Conservation (phyloP, 1,139 yeast species). For the Protomyces lactucae-debilis region DNA sequence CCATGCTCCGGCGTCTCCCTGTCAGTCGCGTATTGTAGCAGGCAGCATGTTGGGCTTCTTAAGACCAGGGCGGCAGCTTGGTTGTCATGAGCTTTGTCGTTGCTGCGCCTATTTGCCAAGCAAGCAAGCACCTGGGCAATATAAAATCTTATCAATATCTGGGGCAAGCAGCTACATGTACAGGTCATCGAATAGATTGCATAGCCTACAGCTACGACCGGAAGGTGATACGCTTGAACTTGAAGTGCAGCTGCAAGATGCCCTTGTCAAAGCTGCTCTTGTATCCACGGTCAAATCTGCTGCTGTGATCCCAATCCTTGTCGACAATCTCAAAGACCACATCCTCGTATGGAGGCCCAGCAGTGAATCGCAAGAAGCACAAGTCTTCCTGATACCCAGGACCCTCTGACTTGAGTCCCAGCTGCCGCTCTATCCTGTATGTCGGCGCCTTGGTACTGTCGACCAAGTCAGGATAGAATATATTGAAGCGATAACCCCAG, state of each 20-base stretch:
- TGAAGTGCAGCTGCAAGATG: slow-evolving; percentile 40
- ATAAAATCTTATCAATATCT: background rate
- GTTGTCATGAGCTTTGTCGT: background rate
- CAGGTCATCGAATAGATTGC: background rate
- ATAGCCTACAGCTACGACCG: background rate
- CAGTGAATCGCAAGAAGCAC: slow-evolving; percentile 39
- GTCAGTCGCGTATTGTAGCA: no score
- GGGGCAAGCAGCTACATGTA: background rate
- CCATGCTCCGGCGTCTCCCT: background rate
- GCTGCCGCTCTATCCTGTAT: slow-evolving; percentile 37
- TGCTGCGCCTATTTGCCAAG: background rate
- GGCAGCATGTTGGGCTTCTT: no score
- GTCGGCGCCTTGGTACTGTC: slow-evolving; percentile 38
- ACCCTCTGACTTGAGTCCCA: slow-evolving; percentile 26
- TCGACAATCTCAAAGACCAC: slow-evolving; percentile 41
- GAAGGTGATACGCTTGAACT: slow-evolving; percentile 39
- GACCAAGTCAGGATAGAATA: slow-evolving; percentile 40
- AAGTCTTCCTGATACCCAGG: slow-evolving; percentile 33
- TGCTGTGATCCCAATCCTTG: slow-evolving; percentile 41
- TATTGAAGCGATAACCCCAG: slow-evolving; percentile 43
- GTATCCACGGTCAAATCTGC: slow-evolving; percentile 38
- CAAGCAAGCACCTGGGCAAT: background rate
- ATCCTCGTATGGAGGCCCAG: slow-evolving; percentile 41
- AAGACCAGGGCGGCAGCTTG: no score
- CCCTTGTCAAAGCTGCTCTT: slow-evolving; percentile 38